Base-by-base conservation (phyloP, 169 alveolate species). In the Miamiensis avidus region DNA sequence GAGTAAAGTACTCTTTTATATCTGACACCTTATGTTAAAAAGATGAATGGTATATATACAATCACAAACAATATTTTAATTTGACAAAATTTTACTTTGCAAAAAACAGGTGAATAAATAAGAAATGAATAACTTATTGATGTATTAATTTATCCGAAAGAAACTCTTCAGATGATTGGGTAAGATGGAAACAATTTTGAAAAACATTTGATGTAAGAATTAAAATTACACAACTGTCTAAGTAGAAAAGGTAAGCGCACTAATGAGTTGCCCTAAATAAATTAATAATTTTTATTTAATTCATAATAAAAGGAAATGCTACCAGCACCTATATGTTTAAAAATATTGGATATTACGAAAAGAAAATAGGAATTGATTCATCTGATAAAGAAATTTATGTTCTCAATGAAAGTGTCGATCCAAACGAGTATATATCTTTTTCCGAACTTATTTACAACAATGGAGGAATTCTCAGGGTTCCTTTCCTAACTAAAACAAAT, bases 401-500 rank as follows among this genome's bases (percentile, higher is more conserved):
- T 11, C n/a, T 79, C 31, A 79, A 79, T 64, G 84, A 79, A 79
- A 31, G 31, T 26, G 33, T 79, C 27, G 84, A 79, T 31, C 76
- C 77, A n/a, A 4, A 73, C 16, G 84, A 64, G 20, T 79, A 79
- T 31, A 49, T 49, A 34, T 34, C 76, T 74, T 65, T 79, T 29
- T 29, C 28, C 29, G 84, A 79, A 34, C 31, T 79, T 6, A 79
- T 79, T n/a, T 31, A 34, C 0, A 16, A 79, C 20, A 79, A 79
- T 79, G 84, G 84, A 16, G 84, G 84, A 29, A 65, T 79, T 27
- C 31, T 79, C 31, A 65, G 84, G 28, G 65, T 79, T 1, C 84
- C 84, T 0, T 69, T 79, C 4, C 29, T 79, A 0, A 33, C 65
- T 0, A 65, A 79, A 64, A 26, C 65, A n/a, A 33, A 72, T 29